phyloP scores from a whole-genome alignment of 2,329 filamentous ascomycete genomes.

The Botrytis tulipae region DNA sequence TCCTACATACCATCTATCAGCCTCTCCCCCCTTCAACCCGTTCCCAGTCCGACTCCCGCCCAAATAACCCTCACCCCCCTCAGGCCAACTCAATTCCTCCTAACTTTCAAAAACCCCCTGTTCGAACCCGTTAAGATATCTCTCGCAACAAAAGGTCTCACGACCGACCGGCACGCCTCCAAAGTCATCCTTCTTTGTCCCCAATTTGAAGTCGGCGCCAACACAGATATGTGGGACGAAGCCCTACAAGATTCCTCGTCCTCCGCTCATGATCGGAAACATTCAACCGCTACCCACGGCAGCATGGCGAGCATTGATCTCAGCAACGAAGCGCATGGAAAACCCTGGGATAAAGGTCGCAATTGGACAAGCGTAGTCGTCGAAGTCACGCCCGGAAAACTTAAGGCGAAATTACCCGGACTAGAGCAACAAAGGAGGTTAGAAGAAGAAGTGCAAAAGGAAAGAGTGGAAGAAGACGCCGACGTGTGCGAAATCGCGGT shows the following conservation, averaged over 20 bases:
- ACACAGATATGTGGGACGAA: slow-evolving; percentile 93
- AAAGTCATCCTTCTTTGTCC: slow-evolving; percentile 91
- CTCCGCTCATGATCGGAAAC: neutral
- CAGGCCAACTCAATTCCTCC: slow-evolving; percentile 71
- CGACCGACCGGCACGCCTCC: slow-evolving; percentile 72
- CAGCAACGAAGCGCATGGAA: slow-evolving; percentile 51
- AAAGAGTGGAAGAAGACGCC: slow-evolving; percentile 19
- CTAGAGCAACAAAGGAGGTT: slow-evolving; percentile 49
- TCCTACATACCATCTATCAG: slow-evolving; percentile 84
- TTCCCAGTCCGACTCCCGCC: slow-evolving; percentile 6
- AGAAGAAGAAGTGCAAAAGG: slow-evolving; percentile 46
- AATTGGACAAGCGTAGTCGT: slow-evolving; percentile 96
- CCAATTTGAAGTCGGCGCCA: slow-evolving; percentile 89
- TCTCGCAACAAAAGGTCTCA: slow-evolving; percentile 77
- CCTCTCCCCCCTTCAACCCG: slow-evolving; percentile 59
- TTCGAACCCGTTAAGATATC: slow-evolving; percentile 89
- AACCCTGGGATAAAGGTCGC: slow-evolving; percentile 90
- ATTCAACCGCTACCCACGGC: slow-evolving; percentile 3
- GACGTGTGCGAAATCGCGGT: slow-evolving; percentile 77
- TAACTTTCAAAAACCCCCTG: slow-evolving; percentile 90
- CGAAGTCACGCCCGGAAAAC: slow-evolving; percentile 69
- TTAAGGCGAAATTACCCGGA: slow-evolving; percentile 37
- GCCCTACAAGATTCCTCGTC: slow-evolving; percentile 45
- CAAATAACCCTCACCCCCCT: slow-evolving; percentile 30
- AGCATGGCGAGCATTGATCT: slow-evolving; percentile 15